A percentile compares a stretch with the other conserved stretches of the same genome.
These are phyloP conservation scores for Oemleria cerasiformis DNA, from an alignment of 306 rosid genomes.

Conservation along the genomic window DNA sequence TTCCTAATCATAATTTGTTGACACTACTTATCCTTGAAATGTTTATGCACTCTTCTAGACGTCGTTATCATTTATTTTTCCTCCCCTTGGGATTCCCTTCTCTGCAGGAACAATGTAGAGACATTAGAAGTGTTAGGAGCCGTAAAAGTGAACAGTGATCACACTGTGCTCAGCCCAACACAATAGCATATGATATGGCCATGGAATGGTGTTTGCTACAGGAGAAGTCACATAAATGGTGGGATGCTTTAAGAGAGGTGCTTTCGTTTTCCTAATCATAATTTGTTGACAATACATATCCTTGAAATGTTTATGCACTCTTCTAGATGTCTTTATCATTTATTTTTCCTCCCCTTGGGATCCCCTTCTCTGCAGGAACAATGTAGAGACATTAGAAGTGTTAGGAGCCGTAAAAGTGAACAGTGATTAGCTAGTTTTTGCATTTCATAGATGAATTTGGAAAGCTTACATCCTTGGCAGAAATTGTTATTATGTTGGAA, in stretches of 20 bases:
- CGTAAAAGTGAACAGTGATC: too few species aligned
- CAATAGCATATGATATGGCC: slow-evolving; percentile 48
- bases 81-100: background rate
- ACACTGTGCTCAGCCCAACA: slow-evolving; percentile 59
- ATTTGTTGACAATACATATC: background rate
- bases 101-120: slow-evolving; percentile 11
- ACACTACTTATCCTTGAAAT: background rate
- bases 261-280: background rate
- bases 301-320: background rate
- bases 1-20: background rate
- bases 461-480: slow-evolving; percentile 1
- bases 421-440: background rate
- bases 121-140: background rate
- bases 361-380: slow-evolving; percentile 12
- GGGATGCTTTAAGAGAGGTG: slow-evolving; percentile 45
- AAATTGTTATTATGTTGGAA: background rate
- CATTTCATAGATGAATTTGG: background rate
- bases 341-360: background rate
- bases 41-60: background rate
- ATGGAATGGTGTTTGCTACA: slow-evolving; percentile 38
- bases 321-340: background rate
- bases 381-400: background rate
- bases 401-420: background rate
- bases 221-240: slow-evolving; percentile 31
- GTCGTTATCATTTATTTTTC: background rate